These are phyloP conservation scores for Exobasidium cylindrosporum DNA, from an alignment of 1,284 basidiomycete species.

Conservation along the genomic window DNA sequence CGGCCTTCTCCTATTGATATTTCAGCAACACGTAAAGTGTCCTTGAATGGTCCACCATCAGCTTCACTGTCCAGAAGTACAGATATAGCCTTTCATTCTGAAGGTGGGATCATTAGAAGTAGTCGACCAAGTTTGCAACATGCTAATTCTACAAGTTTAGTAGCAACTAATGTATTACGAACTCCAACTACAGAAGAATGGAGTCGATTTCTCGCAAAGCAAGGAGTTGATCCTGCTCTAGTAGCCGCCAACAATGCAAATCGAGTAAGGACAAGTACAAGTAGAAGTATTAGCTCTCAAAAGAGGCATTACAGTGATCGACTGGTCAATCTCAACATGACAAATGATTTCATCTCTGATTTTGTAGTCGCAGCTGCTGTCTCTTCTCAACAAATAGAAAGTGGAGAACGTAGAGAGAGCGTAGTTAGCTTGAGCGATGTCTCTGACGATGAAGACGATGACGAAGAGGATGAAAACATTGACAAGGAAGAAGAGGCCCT, in stretches of 20 bases:
- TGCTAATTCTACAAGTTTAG: neutral
- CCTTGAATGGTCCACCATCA: neutral
- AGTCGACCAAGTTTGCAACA: neutral
- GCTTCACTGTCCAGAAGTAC: no score
- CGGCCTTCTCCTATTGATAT: neutral
- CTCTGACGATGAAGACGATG: slow-evolving; percentile 27
- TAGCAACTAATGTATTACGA: slow-evolving; percentile 22
- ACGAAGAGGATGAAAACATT: slow-evolving; percentile 22
- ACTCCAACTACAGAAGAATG: slow-evolving; percentile 51
- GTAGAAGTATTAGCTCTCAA: slow-evolving; percentile 15
- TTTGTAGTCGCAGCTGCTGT: neutral
- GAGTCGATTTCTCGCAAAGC: slow-evolving; percentile 42
- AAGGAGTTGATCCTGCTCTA: slow-evolving; percentile 32
- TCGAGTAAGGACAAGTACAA: slow-evolving; percentile 14
- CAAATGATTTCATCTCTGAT: neutral
- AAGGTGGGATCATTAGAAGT: neutral
- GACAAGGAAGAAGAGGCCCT: slow-evolving; percentile 7
- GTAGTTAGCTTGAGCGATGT: slow-evolving; percentile 14
- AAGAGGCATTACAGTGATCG: slow-evolving; percentile 16
- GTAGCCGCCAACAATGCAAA: neutral
- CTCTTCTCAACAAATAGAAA: neutral
- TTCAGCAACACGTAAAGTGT: neutral
- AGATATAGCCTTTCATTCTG: neutral
- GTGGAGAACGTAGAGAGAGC: slow-evolving; percentile 3
- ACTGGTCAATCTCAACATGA: slow-evolving; percentile 21